These are phyloP conservation scores for Fusarium sp. DNA, from an alignment of 2,329 filamentous ascomycete genomes.

Conservation along the genomic window DNA sequence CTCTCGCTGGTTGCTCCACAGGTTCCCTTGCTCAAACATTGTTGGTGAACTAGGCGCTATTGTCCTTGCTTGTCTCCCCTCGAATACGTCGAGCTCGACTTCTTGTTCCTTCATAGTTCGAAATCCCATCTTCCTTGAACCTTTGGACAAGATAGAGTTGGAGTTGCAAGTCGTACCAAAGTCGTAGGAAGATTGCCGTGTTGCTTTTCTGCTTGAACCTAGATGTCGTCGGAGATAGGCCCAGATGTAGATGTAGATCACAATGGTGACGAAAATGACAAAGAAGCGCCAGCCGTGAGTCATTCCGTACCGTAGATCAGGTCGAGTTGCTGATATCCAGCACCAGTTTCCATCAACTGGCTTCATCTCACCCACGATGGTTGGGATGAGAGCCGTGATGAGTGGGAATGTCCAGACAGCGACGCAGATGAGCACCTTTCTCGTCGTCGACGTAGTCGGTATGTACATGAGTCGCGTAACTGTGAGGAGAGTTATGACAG, in stretches of 20 bases:
- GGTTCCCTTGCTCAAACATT: constrained; percentile 6
- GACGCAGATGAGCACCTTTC: constrained; percentile 29
- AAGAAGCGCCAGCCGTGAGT: constrained; percentile 59
- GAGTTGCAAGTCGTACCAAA: constrained; percentile 11
- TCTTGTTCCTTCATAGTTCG: constrained; percentile 26
- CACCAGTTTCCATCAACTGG: constrained; percentile 60
- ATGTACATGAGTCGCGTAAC: constrained; percentile 37
- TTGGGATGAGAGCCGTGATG: constrained; percentile 35
- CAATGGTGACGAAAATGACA: constrained; percentile 54
- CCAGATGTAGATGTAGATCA: constrained; percentile 57
- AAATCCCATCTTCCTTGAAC: constrained; percentile 18
- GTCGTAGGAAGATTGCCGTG: constrained; percentile 1
- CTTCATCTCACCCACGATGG: constrained; percentile 34
- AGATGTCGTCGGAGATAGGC: constrained; percentile 31
- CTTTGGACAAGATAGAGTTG: constrained; percentile 12
- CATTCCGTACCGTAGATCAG: constrained; percentile 56
- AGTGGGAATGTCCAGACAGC: constrained; percentile 37
- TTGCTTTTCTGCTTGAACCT: background rate
- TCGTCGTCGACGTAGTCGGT: constrained; percentile 24
- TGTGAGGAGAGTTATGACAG: constrained; percentile 40
- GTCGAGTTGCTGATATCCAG: constrained; percentile 55
- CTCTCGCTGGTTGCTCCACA: background rate
- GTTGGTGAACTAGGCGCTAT: background rate
- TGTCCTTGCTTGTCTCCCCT: background rate
- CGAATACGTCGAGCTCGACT: constrained; percentile 22